Evolutionary conservation across 2,329 filamentous ascomycete genomes (phyloP).

Genomic region (Graphium sp.): DNA sequence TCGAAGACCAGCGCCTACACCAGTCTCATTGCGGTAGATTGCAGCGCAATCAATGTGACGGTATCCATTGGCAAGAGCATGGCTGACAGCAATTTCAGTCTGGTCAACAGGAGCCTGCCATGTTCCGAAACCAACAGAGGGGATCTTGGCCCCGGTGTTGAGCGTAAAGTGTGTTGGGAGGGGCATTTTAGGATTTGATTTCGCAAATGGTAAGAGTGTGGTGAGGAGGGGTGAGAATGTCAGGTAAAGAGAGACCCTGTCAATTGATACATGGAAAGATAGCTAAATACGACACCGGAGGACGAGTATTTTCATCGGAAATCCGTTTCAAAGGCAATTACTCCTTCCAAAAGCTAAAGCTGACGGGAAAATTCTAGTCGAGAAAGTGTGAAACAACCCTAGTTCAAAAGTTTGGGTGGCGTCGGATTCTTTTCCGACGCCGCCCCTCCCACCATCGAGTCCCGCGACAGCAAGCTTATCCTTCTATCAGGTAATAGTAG

Average conservation of each 20-base stretch:
- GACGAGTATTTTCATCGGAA: no score
- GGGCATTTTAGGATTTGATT: neutral
- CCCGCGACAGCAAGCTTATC: no score
- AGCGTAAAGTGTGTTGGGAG: constrained; percentile 7
- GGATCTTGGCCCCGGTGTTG: constrained; percentile 8
- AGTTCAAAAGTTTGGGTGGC: no score
- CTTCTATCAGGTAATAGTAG: no score
- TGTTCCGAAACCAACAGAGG: constrained; percentile 8
- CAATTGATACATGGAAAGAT: no score
- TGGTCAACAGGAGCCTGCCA: neutral
- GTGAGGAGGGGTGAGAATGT: neutral
- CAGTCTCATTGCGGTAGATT: constrained; percentile 25
- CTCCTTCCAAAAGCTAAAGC: no score
- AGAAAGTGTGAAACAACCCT: no score
- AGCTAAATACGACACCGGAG: no score
- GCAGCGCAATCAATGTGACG: constrained; percentile 30
- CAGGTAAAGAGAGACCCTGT: no score
- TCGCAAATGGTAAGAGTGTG: neutral
- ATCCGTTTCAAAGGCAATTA: no score
- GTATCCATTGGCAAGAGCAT: constrained; percentile 25
- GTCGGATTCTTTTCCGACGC: constrained; percentile 1
- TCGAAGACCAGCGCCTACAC: constrained; percentile 23
- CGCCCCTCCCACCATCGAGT: no score
- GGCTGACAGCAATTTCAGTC: constrained; percentile 7
- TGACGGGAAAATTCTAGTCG: no score